Percentiles rank a stretch among this genome's conserved stretches.
These are phyloP conservation scores for Lactarius tabidus DNA, from an alignment of 768 basidiomycete species.

Conservation along the genomic window DNA sequence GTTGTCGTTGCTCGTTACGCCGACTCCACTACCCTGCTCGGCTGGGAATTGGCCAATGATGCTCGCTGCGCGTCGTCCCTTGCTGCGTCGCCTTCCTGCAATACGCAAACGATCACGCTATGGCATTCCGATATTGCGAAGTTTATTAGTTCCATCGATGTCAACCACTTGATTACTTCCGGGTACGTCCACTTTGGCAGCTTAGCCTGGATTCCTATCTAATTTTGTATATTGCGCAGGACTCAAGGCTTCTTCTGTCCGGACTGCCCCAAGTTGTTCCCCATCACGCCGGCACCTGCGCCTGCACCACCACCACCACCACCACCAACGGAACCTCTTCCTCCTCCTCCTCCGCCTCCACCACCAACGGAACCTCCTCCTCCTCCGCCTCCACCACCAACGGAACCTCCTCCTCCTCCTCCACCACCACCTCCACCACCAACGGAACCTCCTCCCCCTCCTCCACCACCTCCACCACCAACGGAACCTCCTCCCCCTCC, in stretches of 20 bases:
- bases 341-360: too few relatives aligned
- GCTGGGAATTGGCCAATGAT: constrained; percentile 27
- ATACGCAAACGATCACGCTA: constrained; percentile 31
- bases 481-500: too few relatives aligned
- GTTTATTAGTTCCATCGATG: constrained; percentile 29
- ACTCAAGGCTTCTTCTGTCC: constrained; percentile 36
- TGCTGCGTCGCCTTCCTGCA: constrained; percentile 24
- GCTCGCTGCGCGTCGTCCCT: constrained; percentile 24
- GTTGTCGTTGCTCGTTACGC: constrained; percentile 21
- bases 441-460: too few relatives aligned
- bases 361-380: too few relatives aligned
- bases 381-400: too few relatives aligned
- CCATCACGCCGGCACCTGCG: constrained; percentile 1
- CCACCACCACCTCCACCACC: too few relatives aligned
- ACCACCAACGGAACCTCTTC: too few relatives aligned
- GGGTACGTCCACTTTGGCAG: constrained; percentile 27
- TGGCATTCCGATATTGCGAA: constrained; percentile 34
- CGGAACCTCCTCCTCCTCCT: too few relatives aligned
- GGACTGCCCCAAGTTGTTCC: constrained; percentile 33
- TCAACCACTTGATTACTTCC: constrained; percentile 37
- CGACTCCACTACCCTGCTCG: constrained; percentile 15
- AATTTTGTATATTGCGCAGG: constrained; percentile 3
- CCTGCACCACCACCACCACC: too few relatives aligned
- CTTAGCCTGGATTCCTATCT: not conserved
- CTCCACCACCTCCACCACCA: too few relatives aligned